Evolutionary conservation across 805 yeast genomes (phyloP), one percentile per base, ranked within the genome.

Genomic region (Candida insectalens): DNA sequence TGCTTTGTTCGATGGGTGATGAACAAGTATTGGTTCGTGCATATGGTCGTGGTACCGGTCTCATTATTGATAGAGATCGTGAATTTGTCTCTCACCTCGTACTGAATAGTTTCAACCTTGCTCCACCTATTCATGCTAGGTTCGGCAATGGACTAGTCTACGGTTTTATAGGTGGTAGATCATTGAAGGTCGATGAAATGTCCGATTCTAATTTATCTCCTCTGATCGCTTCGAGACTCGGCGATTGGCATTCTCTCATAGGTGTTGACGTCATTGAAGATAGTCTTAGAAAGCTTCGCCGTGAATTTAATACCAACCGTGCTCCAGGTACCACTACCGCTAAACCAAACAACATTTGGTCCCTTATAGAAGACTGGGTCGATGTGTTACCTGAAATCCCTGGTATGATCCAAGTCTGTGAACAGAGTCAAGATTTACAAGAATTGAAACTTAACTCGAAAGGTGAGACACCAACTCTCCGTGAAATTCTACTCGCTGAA

Each of bases 131-230:
- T 18, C 71, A 71, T 48, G 79, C 83, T 4, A 57, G 82, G 33
- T 78, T 82, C 45, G 70, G 73, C 22, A 81, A 81, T 51, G 92
- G 92, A 1, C 62, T 81, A 28, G 69, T 81, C 9, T 81, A 81
- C 47, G 87, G 83, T 5, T 81, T 61, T 46, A 60, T 78, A 7
- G 69, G 72, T 1, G 92, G 92, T 7, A 50, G 77, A 19, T 68
- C 88, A 0, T 58, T 78, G 23, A 60, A 66, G 4, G 69, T 76
- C 6, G 55, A 59, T 10, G 83, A 81, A 44, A 57, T 81, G 36
- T 57, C 69, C 20, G 44, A 63, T 29, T 62, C 62, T 4, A 42
- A 47, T 10, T 40, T 80, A 10, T 77, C 64, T 53, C 74, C 72
- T 1, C 63, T 70, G 16, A 74, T 82, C 16, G 81, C 88, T 0